Base-by-base conservation (phyloP, 2,329 filamentous ascomycete genomes). In the Rhynchosporium secalis region DNA sequence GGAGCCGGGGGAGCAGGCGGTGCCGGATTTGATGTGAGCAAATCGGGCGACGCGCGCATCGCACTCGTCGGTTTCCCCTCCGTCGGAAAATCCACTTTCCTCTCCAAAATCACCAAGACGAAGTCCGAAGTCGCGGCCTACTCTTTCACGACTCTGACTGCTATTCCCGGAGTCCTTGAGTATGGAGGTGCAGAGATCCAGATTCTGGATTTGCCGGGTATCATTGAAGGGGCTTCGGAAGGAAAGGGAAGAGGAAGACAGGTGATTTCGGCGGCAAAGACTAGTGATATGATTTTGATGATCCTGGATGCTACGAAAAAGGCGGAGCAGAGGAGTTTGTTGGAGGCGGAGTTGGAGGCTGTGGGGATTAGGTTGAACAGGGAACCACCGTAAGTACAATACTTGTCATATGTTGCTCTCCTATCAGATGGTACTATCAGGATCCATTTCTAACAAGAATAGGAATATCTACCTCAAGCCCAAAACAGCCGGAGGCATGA, bases 61-160 rank as follows among this genome's bases (percentile, higher is more conserved):
- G 92, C 96, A 1, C 86, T 99, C 2, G 96, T 99, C 59, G 95
- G 95, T n/a, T 99, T 99, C 72, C 95, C 96, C 0, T 99, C 96
- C 0, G 95, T 99, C 57, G 95, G 95, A 75, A 99, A 99, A 80
- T 99, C 95, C 2, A 99, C 95, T 0, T 98, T 99, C 74, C 77
- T 99, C n/a, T 97, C 93, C 55, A 97, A 98, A 74, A 96, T 99
- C 75, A 99, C 95, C 56, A 98, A 96, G 79, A 99, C 96, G 45
- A 92, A 92, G 73, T 96, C 92, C 56, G 94, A 97, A 76, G 92
- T 97, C 33, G 95, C 95, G 0, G 91, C 95, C 0, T 99, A 99
- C 75, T 88, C 94, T 61, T 99, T 99, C 85, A 99, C 95, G 10
- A 99, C 95, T 1, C 82, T 99, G 49, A 99, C 95, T 9, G 96